These are phyloP conservation scores for Plasmopara halstedii DNA, from an alignment of 352 stramenopile genomes.

Conservation along the genomic window DNA sequence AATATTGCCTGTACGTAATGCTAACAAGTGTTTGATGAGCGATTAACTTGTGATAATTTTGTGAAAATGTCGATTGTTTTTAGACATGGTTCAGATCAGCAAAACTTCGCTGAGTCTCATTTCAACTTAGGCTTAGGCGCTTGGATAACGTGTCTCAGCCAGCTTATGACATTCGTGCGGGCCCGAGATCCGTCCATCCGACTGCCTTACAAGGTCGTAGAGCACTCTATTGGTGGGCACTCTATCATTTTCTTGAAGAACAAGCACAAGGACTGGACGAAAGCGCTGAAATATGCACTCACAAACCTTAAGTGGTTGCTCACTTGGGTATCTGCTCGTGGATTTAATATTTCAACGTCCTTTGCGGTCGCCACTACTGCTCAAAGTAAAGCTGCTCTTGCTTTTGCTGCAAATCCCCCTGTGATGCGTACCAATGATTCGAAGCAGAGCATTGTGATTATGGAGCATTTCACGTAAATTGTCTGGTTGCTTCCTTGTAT, in stretches of 20 bases:
- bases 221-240: slow-evolving; percentile 57
- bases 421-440: slow-evolving; percentile 11
- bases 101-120: slow-evolving; percentile 78
- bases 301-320: slow-evolving; percentile 84
- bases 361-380: not conserved
- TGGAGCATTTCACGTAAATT: slow-evolving; percentile 27
- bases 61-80: slow-evolving; percentile 8
- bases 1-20: slow-evolving; percentile 75
- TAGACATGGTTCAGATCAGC: slow-evolving; percentile 76
- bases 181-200: slow-evolving; percentile 47
- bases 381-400: slow-evolving; percentile 12
- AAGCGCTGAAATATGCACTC: slow-evolving; percentile 76
- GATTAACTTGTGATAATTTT: slow-evolving; percentile 5
- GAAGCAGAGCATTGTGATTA: slow-evolving; percentile 19
- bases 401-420: slow-evolving; percentile 7
- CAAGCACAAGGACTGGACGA: slow-evolving; percentile 80
- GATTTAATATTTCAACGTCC: slow-evolving; percentile 12
- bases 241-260: slow-evolving; percentile 76
- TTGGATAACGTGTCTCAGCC: slow-evolving; percentile 68
- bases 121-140: slow-evolving; percentile 81
- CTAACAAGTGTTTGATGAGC: too few species aligned
- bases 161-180: slow-evolving; percentile 56
- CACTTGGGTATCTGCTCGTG: slow-evolving; percentile 48
- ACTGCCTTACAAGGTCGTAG: slow-evolving; percentile 76
- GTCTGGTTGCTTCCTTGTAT: too few species aligned